Evolutionary conservation across 805 yeast genomes (phyloP).

Genomic region (Wickerhamiella qilinensis): DNA sequence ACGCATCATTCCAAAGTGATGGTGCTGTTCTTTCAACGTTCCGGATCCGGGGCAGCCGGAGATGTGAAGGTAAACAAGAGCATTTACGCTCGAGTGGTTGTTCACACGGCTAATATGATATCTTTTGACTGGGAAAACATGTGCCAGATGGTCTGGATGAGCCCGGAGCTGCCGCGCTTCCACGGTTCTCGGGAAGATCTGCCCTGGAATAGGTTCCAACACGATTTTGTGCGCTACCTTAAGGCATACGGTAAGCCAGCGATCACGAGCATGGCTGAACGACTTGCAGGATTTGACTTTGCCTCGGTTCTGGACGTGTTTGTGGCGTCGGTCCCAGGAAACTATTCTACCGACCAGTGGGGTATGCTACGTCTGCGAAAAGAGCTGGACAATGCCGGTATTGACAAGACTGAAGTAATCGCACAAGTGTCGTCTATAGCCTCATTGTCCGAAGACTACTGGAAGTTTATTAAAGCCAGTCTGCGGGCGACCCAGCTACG

Average conservation of each 20-base stretch:
- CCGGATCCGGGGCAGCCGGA: conserved; percentile 8
- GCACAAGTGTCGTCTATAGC: conserved; percentile 19
- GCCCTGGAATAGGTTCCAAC: conserved; percentile 13
- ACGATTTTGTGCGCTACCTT: conserved; percentile 16
- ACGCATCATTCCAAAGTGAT: conserved; percentile 23
- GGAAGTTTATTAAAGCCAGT: conserved; percentile 6
- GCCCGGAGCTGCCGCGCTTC: conserved; percentile 12
- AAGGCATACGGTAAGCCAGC: conserved; percentile 12
- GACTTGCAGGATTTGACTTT: conserved; percentile 16
- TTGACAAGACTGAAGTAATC: conserved; percentile 3
- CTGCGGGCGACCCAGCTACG: too few species aligned
- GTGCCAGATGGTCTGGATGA: conserved; percentile 21
- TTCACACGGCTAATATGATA: conserved; percentile 22
- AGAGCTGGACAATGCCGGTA: conserved; percentile 7
- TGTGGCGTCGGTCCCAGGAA: conserved; percentile 21
- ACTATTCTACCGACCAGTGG: conserved; percentile 8
- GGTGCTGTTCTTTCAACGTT: conserved; percentile 14
- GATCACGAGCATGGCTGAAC: conserved; percentile 7
- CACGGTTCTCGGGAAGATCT: too few species aligned
- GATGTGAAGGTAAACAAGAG: too few species aligned
- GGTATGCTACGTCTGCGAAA: conserved; percentile 12
- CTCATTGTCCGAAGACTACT: conserved; percentile 9
- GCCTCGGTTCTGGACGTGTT: conserved; percentile 9
- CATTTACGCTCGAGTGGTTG: too few species aligned
- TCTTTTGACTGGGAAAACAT: conserved; percentile 19